These are phyloP conservation scores for Platanthera guangdongensis DNA, from an alignment of 106 monocot genomes.

Conservation along the genomic window DNA sequence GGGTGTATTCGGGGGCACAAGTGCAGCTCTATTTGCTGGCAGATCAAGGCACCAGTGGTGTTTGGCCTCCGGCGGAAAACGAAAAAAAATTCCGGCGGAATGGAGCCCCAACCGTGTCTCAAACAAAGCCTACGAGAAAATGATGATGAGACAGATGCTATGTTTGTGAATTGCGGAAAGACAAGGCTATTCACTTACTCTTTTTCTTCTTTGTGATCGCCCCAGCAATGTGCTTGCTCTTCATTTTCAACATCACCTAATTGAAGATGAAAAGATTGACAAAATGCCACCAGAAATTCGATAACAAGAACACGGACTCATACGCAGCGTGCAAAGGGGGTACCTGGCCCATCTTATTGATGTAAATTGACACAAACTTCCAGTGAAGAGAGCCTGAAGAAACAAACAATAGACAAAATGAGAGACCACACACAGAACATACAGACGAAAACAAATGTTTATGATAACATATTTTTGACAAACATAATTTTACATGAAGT, in stretches of 20 bases:
- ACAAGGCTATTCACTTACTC: slow-evolving; percentile 19
- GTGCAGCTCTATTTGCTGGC: too few species aligned
- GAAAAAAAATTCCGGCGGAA: too few species aligned
- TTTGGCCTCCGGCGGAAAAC: too few species aligned
- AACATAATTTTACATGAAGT: too few species aligned
- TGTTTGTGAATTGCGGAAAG: too few species aligned
- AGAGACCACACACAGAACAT: not conserved
- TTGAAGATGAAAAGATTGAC: not conserved
- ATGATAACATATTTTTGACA: too few species aligned
- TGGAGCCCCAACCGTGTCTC: too few species aligned
- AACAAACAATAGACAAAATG: not conserved
- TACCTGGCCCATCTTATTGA: slow-evolving; percentile 69
- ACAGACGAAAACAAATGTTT: not conserved
- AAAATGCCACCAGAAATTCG: not conserved
- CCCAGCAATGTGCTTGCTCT: slow-evolving; percentile 82
- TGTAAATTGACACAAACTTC: slow-evolving; percentile 83
- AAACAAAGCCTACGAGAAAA: too few species aligned
- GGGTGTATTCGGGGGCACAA: too few species aligned
- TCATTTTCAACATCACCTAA: slow-evolving; percentile 92
- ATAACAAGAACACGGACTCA: not conserved
- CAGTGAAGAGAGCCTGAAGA: slow-evolving; percentile 74
- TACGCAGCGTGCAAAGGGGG: not conserved
- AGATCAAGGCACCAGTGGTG: too few species aligned
- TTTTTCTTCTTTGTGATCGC: slow-evolving; percentile 96
- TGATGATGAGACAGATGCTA: too few species aligned